A percentile compares a stretch with the other conserved stretches of the same genome.
These are phyloP conservation scores for Colletotrichum chrysophilum DNA, from an alignment of 2,329 filamentous ascomycete species.

Conservation along the genomic window DNA sequence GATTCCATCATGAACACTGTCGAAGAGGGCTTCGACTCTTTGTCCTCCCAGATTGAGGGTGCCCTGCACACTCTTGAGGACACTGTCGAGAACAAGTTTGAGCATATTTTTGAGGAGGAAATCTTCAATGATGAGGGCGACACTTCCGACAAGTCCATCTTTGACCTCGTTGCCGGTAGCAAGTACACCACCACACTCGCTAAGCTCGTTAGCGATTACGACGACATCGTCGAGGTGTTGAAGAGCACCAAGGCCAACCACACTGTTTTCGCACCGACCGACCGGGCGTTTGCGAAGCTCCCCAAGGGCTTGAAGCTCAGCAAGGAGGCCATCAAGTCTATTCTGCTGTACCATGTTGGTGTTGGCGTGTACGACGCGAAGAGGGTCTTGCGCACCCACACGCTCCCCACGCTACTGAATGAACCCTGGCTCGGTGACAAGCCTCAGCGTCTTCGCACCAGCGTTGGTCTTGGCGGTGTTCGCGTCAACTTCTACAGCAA, in stretches of 20 bases:
- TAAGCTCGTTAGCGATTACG: conserved; percentile 74
- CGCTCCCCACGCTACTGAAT: conserved; percentile 72
- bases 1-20: conserved; percentile 37
- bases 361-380: conserved; percentile 69
- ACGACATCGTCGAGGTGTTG: conserved; percentile 73
- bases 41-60: conserved; percentile 27
- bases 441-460: conserved; percentile 75
- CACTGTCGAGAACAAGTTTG: conserved; percentile 27
- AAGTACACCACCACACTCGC: conserved; percentile 81
- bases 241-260: conserved; percentile 78
- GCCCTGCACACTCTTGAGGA: conserved; percentile 38
- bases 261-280: conserved; percentile 82
- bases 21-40: conserved; percentile 32
- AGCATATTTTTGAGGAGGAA: conserved; percentile 19
- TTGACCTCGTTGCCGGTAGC: conserved; percentile 76
- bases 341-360: conserved; percentile 79
- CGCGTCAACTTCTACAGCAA: conserved; percentile 79
- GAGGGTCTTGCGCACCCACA: conserved; percentile 72
- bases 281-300: conserved; percentile 74
- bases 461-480: conserved; percentile 66
- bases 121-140: conserved; percentile 25
- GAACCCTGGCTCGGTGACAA: conserved; percentile 65
- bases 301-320: conserved; percentile 64
- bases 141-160: conserved; percentile 75
- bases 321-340: conserved; percentile 71